Evolutionary conservation across 352 stramenopile species (phyloP).

Genomic region (Thraustotheca clavata): DNA sequence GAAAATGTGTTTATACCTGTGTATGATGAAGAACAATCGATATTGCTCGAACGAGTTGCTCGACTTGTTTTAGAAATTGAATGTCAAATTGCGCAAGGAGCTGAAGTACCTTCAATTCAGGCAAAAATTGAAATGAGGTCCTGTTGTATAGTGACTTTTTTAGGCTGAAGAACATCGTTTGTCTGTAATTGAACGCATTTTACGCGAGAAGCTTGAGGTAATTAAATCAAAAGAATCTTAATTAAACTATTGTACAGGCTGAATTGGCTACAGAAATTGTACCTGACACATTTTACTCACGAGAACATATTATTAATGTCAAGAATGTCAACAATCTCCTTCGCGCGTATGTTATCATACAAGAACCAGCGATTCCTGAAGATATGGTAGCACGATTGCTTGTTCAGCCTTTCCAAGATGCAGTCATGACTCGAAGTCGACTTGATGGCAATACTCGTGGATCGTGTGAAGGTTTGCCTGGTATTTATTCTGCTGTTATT

Average conservation of each 20-base stretch:
- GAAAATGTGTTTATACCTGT: constrained; percentile 22
- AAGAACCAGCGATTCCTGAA: constrained; percentile 70
- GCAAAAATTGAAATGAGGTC: constrained; percentile 25
- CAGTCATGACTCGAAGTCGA: constrained; percentile 64
- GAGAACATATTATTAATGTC: constrained; percentile 60
- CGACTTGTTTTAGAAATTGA: constrained; percentile 69
- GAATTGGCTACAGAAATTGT: constrained; percentile 83
- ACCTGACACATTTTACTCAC: constrained; percentile 80
- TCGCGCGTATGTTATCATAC: constrained; percentile 60
- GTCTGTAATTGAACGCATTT: background rate
- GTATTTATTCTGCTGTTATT: constrained; percentile 64
- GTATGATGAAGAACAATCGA: background rate
- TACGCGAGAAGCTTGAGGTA: constrained; percentile 16
- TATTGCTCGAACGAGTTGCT: constrained; percentile 53
- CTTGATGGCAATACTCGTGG: constrained; percentile 59
- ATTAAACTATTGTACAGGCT: constrained; percentile 29
- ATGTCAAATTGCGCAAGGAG: constrained; percentile 52
- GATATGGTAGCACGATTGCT: constrained; percentile 72
- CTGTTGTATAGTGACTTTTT: background rate
- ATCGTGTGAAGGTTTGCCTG: constrained; percentile 62
- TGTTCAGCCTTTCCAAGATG: constrained; percentile 67
- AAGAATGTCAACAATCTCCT: constrained; percentile 58
- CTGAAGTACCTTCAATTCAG: constrained; percentile 60
- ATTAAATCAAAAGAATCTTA: background rate
- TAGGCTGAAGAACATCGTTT: constrained; percentile 16